Conservation (phyloP, 1,284 basidiomycete species). For the Tilletia horrida region DNA sequence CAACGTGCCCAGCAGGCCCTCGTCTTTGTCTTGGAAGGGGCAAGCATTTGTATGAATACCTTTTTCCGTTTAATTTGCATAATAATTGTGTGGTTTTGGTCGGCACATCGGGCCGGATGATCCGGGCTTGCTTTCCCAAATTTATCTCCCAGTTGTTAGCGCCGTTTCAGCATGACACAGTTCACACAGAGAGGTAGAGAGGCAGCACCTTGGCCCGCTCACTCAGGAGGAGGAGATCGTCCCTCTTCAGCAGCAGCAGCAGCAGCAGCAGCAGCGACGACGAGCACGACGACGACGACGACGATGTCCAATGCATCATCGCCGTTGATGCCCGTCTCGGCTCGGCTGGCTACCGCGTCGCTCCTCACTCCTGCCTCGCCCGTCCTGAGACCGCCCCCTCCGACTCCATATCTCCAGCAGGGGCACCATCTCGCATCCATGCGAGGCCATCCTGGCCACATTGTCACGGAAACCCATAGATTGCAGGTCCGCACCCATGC, state of each 20-base stretch:
- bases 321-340: background rate
- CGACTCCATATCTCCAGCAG: constrained; percentile 9
- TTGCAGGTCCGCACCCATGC: constrained; percentile 47
- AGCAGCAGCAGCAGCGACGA: background rate
- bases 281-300: background rate
- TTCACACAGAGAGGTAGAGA: no score
- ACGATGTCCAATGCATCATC: background rate
- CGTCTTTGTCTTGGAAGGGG: no score
- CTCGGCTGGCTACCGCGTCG: background rate
- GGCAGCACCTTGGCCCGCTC: no score
- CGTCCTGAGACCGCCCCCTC: background rate
- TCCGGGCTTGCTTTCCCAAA: no score
- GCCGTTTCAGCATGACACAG: no score
- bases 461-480: constrained; percentile 34
- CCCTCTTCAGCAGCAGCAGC: background rate
- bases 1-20: no score
- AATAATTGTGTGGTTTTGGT: no score
- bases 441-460: background rate
- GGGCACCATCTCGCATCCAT: background rate
- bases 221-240: no score
- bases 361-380: background rate
- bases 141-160: no score
- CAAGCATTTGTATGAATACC: no score
- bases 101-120: no score
- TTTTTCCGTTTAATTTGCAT: no score